These are phyloP conservation scores for Papiliotrema terrestris DNA, from an alignment of 1,284 basidiomycete genomes.

Conservation along the genomic window DNA sequence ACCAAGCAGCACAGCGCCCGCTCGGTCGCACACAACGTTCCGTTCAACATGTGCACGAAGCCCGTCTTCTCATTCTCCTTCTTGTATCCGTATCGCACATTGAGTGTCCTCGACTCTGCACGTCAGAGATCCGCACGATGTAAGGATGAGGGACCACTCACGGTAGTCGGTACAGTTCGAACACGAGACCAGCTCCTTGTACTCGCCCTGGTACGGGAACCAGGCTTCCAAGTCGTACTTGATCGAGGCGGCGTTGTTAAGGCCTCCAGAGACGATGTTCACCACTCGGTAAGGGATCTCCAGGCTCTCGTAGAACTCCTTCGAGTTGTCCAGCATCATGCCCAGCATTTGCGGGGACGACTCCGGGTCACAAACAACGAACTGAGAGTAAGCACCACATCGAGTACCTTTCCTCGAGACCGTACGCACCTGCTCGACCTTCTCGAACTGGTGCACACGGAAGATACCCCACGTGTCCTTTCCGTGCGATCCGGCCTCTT, in stretches of 20 bases:
- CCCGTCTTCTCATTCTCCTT: constrained; percentile 78
- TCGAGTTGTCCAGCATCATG: constrained; percentile 80
- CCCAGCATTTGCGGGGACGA: constrained; percentile 95
- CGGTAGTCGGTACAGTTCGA: constrained; percentile 94
- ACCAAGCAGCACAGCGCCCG: constrained; percentile 93
- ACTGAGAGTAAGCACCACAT: constrained; percentile 53
- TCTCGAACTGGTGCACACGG: constrained; percentile 99
- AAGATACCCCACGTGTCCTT: constrained; percentile 99
- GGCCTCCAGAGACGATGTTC: constrained; percentile 90
- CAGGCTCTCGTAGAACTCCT: constrained; percentile 94
- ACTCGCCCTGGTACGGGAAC: constrained; percentile 96
- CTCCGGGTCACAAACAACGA: constrained; percentile 89
- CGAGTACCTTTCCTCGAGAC: background rate
- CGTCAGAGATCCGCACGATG: background rate
- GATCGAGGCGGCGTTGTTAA: constrained; percentile 94
- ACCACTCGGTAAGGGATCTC: constrained; percentile 88
- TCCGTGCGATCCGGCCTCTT: constrained; percentile 95
- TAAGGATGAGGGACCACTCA: constrained; percentile 51
- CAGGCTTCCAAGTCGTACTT: constrained; percentile 98
- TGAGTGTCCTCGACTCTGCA: constrained; percentile 80
- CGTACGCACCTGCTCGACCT: constrained; percentile 69
- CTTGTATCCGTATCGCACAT: constrained; percentile 86
- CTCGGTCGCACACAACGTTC: constrained; percentile 95
- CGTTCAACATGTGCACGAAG: constrained; percentile 97
- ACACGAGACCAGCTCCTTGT: constrained; percentile 91